Evolutionary conservation across 1,284 basidiomycete genomes (phyloP).

Genomic region (Cryptococcus neoformans): DNA sequence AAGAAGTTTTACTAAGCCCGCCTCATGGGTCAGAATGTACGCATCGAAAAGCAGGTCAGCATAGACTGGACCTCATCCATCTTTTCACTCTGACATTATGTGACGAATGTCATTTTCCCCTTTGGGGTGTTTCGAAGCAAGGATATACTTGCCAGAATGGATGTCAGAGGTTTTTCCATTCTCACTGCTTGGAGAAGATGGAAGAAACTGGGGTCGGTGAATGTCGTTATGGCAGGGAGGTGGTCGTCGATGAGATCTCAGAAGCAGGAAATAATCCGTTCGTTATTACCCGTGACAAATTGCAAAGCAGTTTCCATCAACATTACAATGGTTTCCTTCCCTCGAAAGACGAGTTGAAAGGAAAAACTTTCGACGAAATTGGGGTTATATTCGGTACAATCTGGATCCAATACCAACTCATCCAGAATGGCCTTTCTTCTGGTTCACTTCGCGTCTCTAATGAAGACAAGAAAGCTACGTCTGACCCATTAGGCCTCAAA

Average conservation of each 20-base stretch:
- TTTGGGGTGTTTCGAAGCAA: slow-evolving; percentile 67
- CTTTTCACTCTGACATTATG: slow-evolving; percentile 70
- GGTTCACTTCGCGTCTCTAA: slow-evolving; percentile 56
- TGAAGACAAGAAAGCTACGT: slow-evolving; percentile 26
- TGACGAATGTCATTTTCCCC: slow-evolving; percentile 60
- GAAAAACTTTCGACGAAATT: slow-evolving; percentile 63
- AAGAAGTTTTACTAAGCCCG: slow-evolving; percentile 20
- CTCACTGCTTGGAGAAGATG: slow-evolving; percentile 52
- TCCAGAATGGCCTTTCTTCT: slow-evolving; percentile 62
- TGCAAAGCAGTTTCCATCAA: slow-evolving; percentile 59
- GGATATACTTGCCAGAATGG: slow-evolving; percentile 59
- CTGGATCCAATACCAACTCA: slow-evolving; percentile 64
- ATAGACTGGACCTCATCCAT: slow-evolving; percentile 53
- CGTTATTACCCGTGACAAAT: slow-evolving; percentile 50
- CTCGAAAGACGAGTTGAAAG: slow-evolving; percentile 52
- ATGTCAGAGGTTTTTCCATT: slow-evolving; percentile 64
- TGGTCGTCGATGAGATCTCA: slow-evolving; percentile 27
- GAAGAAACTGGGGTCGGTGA: slow-evolving; percentile 47
- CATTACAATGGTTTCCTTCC: slow-evolving; percentile 55
- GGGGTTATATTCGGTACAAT: slow-evolving; percentile 59
- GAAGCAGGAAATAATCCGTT: slow-evolving; percentile 49
- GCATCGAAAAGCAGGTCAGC: slow-evolving; percentile 23
- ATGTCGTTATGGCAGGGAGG: slow-evolving; percentile 43
- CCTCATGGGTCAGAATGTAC: slow-evolving; percentile 3
- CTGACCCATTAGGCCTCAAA: slow-evolving; percentile 62